Conservation (phyloP, 148 eudicot species). For the Rhododendron vialii region DNA sequence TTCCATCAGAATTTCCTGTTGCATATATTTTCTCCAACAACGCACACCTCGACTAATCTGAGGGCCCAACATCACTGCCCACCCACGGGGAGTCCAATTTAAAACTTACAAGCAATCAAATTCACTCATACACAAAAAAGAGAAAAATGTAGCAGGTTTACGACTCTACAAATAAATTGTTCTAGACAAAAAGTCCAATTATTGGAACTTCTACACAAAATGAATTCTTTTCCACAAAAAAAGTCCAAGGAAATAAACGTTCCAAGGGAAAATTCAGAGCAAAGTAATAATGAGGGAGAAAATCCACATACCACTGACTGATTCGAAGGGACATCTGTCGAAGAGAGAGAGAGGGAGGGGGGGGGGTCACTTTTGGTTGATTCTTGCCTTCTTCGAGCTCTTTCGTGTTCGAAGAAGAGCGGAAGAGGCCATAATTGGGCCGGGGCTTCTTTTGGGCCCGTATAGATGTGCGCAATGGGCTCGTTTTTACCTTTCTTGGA, state of each 20-base stretch:
- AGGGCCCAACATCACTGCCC: no score
- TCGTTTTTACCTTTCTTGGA: not conserved
- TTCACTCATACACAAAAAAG: not conserved
- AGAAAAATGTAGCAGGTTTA: not conserved
- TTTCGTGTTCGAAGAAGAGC: conserved; percentile 17
- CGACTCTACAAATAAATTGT: not conserved
- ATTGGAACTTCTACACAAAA: not conserved
- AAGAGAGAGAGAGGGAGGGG: not conserved
- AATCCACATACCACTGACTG: not conserved
- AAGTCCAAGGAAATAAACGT: not conserved
- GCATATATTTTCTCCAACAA: no score
- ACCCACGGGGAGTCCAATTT: no score
- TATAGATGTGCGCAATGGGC: not conserved
- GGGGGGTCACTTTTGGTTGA: not conserved
- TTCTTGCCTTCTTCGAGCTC: not conserved
- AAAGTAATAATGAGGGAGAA: not conserved
- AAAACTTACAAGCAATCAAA: not conserved
- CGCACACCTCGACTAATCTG: no score
- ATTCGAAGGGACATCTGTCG: not conserved
- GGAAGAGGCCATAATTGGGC: conserved; percentile 19
- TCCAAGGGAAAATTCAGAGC: not conserved
- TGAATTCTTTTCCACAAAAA: not conserved
- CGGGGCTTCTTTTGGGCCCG: conserved; percentile 1
- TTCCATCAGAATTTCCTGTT: no score
- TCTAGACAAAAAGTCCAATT: not conserved